phyloP scores from a whole-genome alignment of 768 basidiomycete genomes.

The Termitomyces sp. region DNA sequence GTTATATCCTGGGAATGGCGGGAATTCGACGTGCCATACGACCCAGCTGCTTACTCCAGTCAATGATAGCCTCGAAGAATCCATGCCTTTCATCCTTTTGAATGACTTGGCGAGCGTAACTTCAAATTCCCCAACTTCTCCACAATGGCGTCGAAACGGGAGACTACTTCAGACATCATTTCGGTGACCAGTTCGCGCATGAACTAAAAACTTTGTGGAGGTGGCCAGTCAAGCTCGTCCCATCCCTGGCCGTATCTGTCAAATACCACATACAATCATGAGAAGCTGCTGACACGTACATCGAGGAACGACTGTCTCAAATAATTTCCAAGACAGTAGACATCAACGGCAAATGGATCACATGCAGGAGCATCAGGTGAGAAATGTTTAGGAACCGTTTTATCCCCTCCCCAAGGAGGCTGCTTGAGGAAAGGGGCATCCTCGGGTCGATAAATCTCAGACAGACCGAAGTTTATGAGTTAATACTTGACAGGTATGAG shows the following conservation, averaged over 20 bases:
- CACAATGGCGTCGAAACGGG: conserved; percentile 16
- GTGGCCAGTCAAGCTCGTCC: neutral
- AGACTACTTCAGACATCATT: conserved; percentile 24
- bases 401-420: conserved; percentile 32
- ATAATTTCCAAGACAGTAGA: conserved; percentile 30
- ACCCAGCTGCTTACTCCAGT: neutral
- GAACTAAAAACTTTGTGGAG: conserved; percentile 14
- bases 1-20: neutral
- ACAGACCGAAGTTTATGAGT: conserved; percentile 10
- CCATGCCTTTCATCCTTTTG: neutral
- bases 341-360: conserved; percentile 28
- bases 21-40: neutral
- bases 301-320: conserved; percentile 17
- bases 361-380: conserved; percentile 10
- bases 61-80: neutral
- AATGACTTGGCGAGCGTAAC: conserved; percentile 22
- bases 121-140: conserved; percentile 15
- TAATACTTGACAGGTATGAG: neutral
- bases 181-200: conserved; percentile 12
- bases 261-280: neutral
- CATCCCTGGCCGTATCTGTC: neutral
- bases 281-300: neutral
- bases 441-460: conserved; percentile 14
- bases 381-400: conserved; percentile 27
- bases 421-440: conserved; percentile 16